Conservation (phyloP, 345 rosid genomes). For the Iberis pinnata region DNA sequence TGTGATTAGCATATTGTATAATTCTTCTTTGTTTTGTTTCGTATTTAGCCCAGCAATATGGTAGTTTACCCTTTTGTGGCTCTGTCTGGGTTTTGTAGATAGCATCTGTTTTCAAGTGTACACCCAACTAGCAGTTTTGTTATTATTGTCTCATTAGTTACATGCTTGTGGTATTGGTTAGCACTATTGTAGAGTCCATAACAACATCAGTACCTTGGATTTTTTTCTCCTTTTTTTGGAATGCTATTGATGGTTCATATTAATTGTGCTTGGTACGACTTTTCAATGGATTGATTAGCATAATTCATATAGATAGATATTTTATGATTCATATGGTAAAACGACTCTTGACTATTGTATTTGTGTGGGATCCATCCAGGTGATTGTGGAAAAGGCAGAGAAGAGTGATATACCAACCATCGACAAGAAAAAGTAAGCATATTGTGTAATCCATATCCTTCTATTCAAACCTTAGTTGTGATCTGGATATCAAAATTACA, state of each 20-base stretch:
- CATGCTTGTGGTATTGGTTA: not conserved
- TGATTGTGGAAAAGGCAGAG: slow-evolving; percentile 78
- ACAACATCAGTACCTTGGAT: not conserved
- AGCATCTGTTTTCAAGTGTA: not conserved
- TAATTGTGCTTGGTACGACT: not conserved
- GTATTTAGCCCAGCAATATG: not conserved
- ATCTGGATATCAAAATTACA: slow-evolving; percentile 13
- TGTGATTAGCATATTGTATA: not conserved
- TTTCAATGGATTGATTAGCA: not conserved
- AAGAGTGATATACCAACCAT: slow-evolving; percentile 75
- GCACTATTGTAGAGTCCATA: not conserved
- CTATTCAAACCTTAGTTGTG: slow-evolving; percentile 1
- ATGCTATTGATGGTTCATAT: not conserved
- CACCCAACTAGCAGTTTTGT: not conserved
- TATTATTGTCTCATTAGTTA: not conserved
- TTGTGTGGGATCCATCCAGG: slow-evolving; percentile 37
- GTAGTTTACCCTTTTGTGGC: not conserved
- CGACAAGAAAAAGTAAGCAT: slow-evolving; percentile 76
- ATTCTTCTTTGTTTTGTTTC: not conserved
- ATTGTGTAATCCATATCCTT: not conserved
- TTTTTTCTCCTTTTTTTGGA: not conserved
- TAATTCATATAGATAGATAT: not conserved
- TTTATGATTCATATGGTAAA: not conserved
- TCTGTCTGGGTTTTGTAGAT: not conserved
- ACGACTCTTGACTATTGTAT: not conserved